phyloP scores from a whole-genome alignment of 2,329 filamentous ascomycete species.

The Colletotrichum orbiculare region DNA sequence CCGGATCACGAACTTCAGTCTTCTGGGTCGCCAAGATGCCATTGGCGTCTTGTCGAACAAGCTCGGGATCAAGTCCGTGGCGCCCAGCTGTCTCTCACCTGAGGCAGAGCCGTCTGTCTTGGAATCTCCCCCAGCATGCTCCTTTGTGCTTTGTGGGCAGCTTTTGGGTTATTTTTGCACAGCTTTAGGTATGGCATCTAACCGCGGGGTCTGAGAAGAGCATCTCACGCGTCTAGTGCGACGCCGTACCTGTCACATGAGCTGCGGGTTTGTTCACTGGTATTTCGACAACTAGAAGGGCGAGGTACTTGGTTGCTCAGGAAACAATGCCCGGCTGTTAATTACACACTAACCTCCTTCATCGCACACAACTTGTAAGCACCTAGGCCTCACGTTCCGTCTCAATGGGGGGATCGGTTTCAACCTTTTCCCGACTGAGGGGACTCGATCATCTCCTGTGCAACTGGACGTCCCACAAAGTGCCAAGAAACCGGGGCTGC shows the following conservation, averaged over 20 bases:
- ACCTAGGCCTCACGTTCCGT: not conserved
- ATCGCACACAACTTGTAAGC: no score
- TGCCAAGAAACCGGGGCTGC: constrained; percentile 23
- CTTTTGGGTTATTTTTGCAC: constrained; percentile 4
- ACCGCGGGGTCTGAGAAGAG: no score
- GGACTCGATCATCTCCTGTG: constrained; percentile 2
- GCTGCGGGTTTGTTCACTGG: no score
- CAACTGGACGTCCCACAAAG: constrained; percentile 21
- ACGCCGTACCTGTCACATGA: no score
- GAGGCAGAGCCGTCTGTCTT: not conserved
- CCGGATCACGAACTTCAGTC: not conserved
- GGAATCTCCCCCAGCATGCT: not conserved
- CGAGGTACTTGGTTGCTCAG: no score
- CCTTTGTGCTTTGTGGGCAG: not conserved
- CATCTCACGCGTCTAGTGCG: no score
- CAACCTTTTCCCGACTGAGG: not conserved
- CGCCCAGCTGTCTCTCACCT: not conserved
- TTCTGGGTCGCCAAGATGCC: constrained; percentile 13
- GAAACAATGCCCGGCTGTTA: no score
- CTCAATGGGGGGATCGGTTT: not conserved
- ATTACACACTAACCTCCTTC: no score
- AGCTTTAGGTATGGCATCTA: constrained; percentile 15
- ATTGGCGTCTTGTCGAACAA: not conserved
- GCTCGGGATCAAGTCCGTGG: not conserved
- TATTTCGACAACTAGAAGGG: no score